Base-by-base conservation (phyloP, 441 rosid genomes). In the Syzygium syzygioides region DNA sequence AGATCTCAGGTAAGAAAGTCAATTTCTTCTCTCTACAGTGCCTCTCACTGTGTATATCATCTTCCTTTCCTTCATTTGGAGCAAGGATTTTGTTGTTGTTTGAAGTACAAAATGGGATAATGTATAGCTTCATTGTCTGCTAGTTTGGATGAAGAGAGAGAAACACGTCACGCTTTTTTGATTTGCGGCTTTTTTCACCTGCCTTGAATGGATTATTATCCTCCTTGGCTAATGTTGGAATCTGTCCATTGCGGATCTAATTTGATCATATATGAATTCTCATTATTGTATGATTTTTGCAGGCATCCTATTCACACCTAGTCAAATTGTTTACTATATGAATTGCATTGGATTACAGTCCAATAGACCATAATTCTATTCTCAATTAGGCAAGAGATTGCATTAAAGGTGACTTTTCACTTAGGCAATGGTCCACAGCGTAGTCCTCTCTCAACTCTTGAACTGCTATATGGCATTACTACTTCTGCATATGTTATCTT, bases 1-100 rank as follows among this genome's bases (percentile, higher is more conserved):
- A 93, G 98, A 86, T 97, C 99, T 86, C 98, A 97, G 91, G 98
- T 97, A 93, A 91, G 90, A 88, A 30, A 28, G 17, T 53, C 20
- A 59, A 57, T 41, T 26, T 37, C 76, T 45, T 59, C 28, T 45
- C 48, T 41, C 55, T 64, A 19, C 80, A n/a, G 15, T 76, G 55
- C 52, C 20, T 17, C 34, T 48, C 45, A 4, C 79, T 32, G 28
- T 25, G 15, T 23, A 28, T 28, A 18, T 57, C 20, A 28, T 79
- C 20, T 57, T 88, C 50, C 85, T 59, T 14, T 83, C 34, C 37
- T 50, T 10, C 28, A 64, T n/a, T 15, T 52, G 57, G 55, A 52
- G 37, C 57, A 26, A 48, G 37, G 55, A 52, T 48, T 19, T 19
- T 53, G 45, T 30, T 85, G 56, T 85, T 20, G 41, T 32, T 56